A percentile compares a stretch with the other conserved stretches of the same genome.
phyloP scores from a whole-genome alignment of 2,329 filamentous ascomycete genomes.

The Metarhizium album region DNA sequence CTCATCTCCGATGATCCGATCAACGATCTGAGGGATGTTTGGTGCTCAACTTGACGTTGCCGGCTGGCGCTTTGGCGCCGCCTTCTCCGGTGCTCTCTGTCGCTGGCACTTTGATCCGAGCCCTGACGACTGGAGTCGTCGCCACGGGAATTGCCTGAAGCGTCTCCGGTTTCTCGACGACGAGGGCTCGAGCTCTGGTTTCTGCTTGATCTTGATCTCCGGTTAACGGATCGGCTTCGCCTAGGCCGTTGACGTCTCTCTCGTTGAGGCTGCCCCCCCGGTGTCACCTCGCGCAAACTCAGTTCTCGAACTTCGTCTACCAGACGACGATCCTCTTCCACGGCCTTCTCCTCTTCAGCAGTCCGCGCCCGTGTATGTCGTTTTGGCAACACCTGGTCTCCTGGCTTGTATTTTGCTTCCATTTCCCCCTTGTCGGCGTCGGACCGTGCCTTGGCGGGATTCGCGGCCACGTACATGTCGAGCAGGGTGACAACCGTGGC shows the following conservation, averaged over 20 bases:
- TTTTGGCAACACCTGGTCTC: slow-evolving; percentile 68
- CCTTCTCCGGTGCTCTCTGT: slow-evolving; percentile 19
- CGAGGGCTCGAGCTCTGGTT: slow-evolving; percentile 20
- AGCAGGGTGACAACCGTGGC: slow-evolving; percentile 81
- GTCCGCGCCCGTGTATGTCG: slow-evolving; percentile 40
- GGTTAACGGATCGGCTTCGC: slow-evolving; percentile 25
- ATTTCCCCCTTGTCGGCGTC: slow-evolving; percentile 67
- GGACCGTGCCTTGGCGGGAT: slow-evolving; percentile 63
- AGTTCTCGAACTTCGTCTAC: slow-evolving; percentile 61
- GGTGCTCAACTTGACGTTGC: slow-evolving; percentile 66
- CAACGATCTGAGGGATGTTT: slow-evolving; percentile 76
- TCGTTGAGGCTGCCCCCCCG: slow-evolving; percentile 25
- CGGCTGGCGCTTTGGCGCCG: slow-evolving; percentile 34
- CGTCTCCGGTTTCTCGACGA: slow-evolving; percentile 15
- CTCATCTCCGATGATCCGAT: slow-evolving; percentile 72
- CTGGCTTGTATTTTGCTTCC: slow-evolving; percentile 64
- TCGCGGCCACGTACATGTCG: slow-evolving; percentile 74
- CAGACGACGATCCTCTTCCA: slow-evolving; percentile 58
- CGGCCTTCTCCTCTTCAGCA: slow-evolving; percentile 40
- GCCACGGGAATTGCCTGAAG: slow-evolving; percentile 13
- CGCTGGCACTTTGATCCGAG: slow-evolving; percentile 27
- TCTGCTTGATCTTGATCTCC: slow-evolving; percentile 20
- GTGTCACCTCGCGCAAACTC: slow-evolving; percentile 59
- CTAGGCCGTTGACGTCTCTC: slow-evolving; percentile 19
- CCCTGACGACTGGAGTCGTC: slow-evolving; percentile 17